Base-by-base conservation (phyloP, 805 yeast species). In the Saccharomycopsis babjevae region DNA sequence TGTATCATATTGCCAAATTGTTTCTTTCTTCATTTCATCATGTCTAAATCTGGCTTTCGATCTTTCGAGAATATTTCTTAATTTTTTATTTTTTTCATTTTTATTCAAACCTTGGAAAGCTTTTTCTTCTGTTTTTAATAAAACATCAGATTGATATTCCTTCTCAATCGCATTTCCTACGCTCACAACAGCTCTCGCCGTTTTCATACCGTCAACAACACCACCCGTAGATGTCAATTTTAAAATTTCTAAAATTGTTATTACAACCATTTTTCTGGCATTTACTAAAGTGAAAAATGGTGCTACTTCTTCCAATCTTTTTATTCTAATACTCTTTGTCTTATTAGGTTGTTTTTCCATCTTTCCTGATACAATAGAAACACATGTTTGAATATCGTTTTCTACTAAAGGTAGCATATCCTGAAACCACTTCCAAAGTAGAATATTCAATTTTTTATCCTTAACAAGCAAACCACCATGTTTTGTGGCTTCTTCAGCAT, bases 151-250 rank as follows among this genome's bases (percentile, higher is more conserved):
- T 66, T 86, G 82, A 70, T 86, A 89, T 71, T 94, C 98, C 67
- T 85, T 73, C 70, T 93, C 97, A 25, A 93, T 78, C 13, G 96
- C 91, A 66, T 80, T 83, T 8, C 97, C 96, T 4, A 93, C 90
- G 0, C 88, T 78, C 20, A 87, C 75, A 16, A 91, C 89, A 0
- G 96, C 91, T 66, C 89, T 79, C 0, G 96, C 89, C 0, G 93
- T 85, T 67, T 92, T 79, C 82, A 90, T 84, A 50, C 96, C 97
- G 64, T 88, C 90, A 13, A 79, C 77, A 36, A 84, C 79, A 46
- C 91, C 96, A 43, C 89, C 86, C 1, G 92, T 83, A 2, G 91
- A 82, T 64, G 86, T 83, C 59, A 88, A 73, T 65, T 87, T 86
- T 67, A 93, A 73, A 40, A 91, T 69, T 72, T 93, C 98, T 68